Evolutionary conservation across 805 yeast genomes (phyloP), one percentile per base, ranked within the genome.

Genomic region (Huiozyma naganishii): DNA sequence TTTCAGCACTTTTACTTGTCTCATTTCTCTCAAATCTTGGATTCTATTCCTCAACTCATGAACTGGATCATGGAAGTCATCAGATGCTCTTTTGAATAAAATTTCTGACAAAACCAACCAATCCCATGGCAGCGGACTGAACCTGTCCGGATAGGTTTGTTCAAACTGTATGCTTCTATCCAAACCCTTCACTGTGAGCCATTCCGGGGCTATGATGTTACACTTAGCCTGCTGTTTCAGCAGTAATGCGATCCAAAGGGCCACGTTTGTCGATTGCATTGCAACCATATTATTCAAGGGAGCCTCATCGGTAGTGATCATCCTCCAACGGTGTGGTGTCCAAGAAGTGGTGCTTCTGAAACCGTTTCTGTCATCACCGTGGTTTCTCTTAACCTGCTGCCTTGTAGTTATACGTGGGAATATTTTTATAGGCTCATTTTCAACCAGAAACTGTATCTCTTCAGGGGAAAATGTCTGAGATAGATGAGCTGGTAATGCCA

Each of bases 201-300:
- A 92, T 1, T 68, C 71, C 0, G 98, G 98, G 10, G 88, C 81
- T 7, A 86, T 79, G 3, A 92, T 78, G 48, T 80, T 82, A 62
- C 97, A 87, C 54, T 88, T 81, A 39, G 79, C 81, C 60, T 92
- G 97, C 39, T 80, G 78, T 55, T 86, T 87, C 41, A 92, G 67
- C 17, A 89, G 66, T 6, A 89, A 58, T 0, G 97, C 97, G 17
- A 85, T 67, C 97, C 97, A 92, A 1, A 90, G 49, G 0, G 96
- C 95, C 0, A 92, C 78, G 39, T 74, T 68, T 13, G 72, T 74
- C 42, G 89, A 71, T 47, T 81, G 73, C 74, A 83, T 71, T 0
- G 94, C 86, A 38, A 59, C 58, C 58, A 63, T 52, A 42, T 58
- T 60, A 41, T 58, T 60, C 39, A 63, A 41, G 6, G 51, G 50